These are phyloP conservation scores for Cyclanthera cordifolia DNA, from an alignment of 306 rosid species.

Conservation along the genomic window DNA sequence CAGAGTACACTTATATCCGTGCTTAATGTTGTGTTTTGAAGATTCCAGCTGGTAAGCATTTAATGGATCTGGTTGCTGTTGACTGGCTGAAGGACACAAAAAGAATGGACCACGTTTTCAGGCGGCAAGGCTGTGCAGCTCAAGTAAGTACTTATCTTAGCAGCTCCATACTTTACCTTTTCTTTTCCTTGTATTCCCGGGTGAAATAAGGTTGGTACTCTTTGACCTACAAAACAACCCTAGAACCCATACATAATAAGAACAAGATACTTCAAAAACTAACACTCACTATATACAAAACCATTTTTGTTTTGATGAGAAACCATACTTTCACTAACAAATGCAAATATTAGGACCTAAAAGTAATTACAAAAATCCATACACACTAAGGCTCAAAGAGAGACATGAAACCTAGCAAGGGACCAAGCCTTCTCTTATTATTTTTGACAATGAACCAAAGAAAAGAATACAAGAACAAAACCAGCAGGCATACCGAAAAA, in stretches of 20 bases:
- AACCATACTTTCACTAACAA: too few species aligned
- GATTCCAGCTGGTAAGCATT: slow-evolving; percentile 93
- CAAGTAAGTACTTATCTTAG: slow-evolving; percentile 43
- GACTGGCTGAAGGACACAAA: slow-evolving; percentile 98
- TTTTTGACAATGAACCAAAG: too few species aligned
- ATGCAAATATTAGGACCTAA: too few species aligned
- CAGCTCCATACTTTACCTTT: background rate
- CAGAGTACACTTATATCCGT: slow-evolving; percentile 22
- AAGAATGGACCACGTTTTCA: slow-evolving; percentile 93
- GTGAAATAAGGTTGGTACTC: background rate
- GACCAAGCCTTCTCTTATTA: background rate
- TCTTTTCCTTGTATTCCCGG: background rate
- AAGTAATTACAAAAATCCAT: background rate
- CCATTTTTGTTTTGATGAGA: background rate
- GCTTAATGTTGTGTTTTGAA: slow-evolving; percentile 26
- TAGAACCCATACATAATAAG: background rate
- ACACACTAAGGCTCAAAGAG: background rate
- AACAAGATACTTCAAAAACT: background rate
- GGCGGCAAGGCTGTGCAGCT: slow-evolving; percentile 90
- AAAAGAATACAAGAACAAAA: too few species aligned
- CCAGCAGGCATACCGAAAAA: too few species aligned
- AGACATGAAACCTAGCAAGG: background rate
- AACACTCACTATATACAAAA: background rate
- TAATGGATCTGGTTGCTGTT: slow-evolving; percentile 93
- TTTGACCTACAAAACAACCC: background rate